Base-by-base conservation (phyloP, 2,329 filamentous ascomycete genomes). In the Fusarium redolens region DNA sequence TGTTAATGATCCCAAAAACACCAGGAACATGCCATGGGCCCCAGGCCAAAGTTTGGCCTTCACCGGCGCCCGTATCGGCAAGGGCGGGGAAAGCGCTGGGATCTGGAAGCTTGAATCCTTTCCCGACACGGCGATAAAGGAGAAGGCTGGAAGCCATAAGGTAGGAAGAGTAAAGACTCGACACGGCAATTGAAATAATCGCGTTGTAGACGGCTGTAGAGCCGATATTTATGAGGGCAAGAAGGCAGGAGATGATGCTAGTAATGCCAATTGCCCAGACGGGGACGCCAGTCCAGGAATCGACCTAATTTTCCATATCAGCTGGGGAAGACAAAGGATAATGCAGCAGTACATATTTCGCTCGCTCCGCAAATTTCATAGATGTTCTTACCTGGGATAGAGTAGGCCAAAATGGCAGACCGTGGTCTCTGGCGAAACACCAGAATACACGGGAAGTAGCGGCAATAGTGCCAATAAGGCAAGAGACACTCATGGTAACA, bases 21-120 rank as follows among this genome's bases (percentile, higher is more conserved):
- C 86, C 86, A 0, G 85, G 85, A 4, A 90, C 59, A 51, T 83
- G 84, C 85, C 86, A 90, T 0, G 87, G 87, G 0, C 88, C 88
- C 87, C 87, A 90, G 8, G 57, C 71, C 3, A 74, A 66, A 45
- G 65, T n/a, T 52, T 63, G 61, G 18, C 18, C 37, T 38, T 38
- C 37, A 38, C 37, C 48, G 22, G 33, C 48, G 20, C 48, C 48
- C 14, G 48, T 52, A 38, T 52, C 17, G 17, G 48, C 48, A 22
- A 52, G 33, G 22, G 48, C 48, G 5, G 48, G 48, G 30, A 52
- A 35, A 52, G 33, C n/a, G 14, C 31, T 37, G 33, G n/a, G n/a
- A n/a, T 22, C 48, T 25, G 48, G 48, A 22, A 52, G 57, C 69
- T 70, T 75, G 41, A 65, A 75, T 31, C 69, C 71, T 33, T 59